Evolutionary conservation across 179 eudicot genomes (phyloP).

Genomic region (Patellifolia procumbens): DNA sequence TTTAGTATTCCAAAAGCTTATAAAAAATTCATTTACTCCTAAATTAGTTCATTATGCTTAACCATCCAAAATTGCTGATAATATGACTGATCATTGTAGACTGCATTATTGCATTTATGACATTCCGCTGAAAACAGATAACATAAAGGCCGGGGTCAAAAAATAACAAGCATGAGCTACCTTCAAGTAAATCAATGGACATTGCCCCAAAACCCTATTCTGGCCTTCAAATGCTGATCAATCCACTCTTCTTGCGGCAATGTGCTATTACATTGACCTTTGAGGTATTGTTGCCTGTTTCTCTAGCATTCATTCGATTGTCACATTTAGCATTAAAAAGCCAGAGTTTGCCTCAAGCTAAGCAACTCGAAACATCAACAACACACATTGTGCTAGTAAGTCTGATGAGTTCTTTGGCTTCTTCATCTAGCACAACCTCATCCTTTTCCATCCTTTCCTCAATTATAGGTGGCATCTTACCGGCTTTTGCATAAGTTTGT

Average conservation of each 20-base stretch:
- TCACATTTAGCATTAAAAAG: neutral
- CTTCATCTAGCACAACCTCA: constrained; percentile 56
- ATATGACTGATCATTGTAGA: neutral
- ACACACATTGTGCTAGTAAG: constrained; percentile 67
- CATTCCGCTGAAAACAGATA: neutral
- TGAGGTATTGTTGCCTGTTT: neutral
- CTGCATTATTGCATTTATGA: neutral
- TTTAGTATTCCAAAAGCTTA: too few species aligned
- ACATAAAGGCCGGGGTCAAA: neutral
- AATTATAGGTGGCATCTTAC: constrained; percentile 70
- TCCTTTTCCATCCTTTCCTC: constrained; percentile 82
- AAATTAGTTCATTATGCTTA: too few species aligned
- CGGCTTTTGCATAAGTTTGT: constrained; percentile 69
- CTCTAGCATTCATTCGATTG: neutral
- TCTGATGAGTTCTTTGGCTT: constrained; percentile 57
- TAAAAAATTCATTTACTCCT: too few species aligned
- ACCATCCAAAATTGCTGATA: too few species aligned
- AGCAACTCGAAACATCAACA: constrained; percentile 49
- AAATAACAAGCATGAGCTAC: neutral
- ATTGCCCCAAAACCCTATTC: neutral
- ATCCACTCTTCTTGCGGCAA: neutral
- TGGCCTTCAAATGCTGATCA: neutral
- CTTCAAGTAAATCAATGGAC: neutral
- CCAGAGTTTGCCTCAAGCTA: constrained; percentile 27
- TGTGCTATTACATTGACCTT: neutral